These are phyloP conservation scores for Ophiocordyceps camponoti-floridani DNA, from an alignment of 2,329 filamentous ascomycete species.

Conservation along the genomic window DNA sequence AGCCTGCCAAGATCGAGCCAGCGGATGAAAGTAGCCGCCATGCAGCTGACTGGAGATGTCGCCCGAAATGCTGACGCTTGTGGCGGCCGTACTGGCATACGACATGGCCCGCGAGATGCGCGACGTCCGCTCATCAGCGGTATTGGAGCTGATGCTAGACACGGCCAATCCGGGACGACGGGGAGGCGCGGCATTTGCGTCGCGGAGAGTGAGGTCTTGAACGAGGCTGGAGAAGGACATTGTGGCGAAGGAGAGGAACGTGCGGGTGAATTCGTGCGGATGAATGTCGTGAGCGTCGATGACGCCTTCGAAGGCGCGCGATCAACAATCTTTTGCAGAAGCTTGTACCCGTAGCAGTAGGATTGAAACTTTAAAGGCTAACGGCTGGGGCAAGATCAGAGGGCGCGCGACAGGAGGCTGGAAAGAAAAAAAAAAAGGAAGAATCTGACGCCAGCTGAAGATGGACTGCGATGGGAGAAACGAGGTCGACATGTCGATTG, in stretches of 20 bases:
- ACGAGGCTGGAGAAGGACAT: constrained; percentile 56
- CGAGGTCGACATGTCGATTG: not conserved
- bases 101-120: constrained; percentile 47
- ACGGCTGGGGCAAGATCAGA: not conserved
- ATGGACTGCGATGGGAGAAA: too few species aligned
- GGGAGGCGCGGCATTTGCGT: constrained; percentile 20
- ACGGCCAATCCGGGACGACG: constrained; percentile 26
- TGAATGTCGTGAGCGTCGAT: not conserved
- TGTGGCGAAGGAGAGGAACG: not conserved
- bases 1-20: constrained; percentile 66
- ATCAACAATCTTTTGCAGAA: too few species aligned
- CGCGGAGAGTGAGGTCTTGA: constrained; percentile 44
- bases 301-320: not conserved
- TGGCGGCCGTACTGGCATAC: constrained; percentile 47
- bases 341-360: too few species aligned
- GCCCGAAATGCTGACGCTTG: constrained; percentile 50
- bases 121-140: constrained; percentile 39
- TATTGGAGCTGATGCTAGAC: constrained; percentile 21
- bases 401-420: not conserved
- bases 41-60: constrained; percentile 75
- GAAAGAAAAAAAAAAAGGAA: too few species aligned
- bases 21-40: constrained; percentile 64
- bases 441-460: too few species aligned
- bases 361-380: too few species aligned
- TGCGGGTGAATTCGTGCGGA: not conserved